Evolutionary conservation across 768 basidiomycete species (phyloP).

Genomic region (Amanita exitialis): DNA sequence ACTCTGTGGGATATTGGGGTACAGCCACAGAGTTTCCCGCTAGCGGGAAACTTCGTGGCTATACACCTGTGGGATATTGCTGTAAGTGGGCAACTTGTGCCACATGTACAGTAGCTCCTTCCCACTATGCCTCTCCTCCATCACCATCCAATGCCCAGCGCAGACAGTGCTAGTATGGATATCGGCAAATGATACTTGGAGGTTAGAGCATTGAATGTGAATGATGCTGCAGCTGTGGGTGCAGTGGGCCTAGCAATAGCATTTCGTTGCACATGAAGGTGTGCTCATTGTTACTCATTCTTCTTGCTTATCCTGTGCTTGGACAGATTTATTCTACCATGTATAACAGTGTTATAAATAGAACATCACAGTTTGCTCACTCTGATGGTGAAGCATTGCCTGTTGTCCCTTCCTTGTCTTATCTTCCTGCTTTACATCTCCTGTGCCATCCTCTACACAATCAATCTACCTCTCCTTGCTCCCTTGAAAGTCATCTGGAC

Average conservation of each 20-base stretch:
- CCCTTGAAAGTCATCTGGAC: slow-evolving; percentile 9
- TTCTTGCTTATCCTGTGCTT: neutral
- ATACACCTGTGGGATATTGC: too few relatives aligned
- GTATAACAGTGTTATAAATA: neutral
- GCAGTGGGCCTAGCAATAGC: slow-evolving; percentile 44
- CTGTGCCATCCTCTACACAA: slow-evolving; percentile 36
- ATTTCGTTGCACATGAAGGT: neutral
- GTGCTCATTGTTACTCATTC: neutral
- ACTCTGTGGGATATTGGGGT: too few relatives aligned
- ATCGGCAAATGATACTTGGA: slow-evolving; percentile 46
- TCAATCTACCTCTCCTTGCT: slow-evolving; percentile 15
- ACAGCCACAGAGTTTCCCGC: too few relatives aligned
- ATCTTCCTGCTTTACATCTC: slow-evolving; percentile 24
- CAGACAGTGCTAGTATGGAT: too few relatives aligned
- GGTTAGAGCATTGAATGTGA: slow-evolving; percentile 43
- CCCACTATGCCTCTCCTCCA: too few relatives aligned
- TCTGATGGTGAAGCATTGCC: slow-evolving; percentile 4
- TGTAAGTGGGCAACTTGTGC: too few relatives aligned
- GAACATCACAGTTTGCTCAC: neutral
- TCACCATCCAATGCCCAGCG: too few relatives aligned
- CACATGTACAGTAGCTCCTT: too few relatives aligned
- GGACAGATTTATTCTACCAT: too few relatives aligned
- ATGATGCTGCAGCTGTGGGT: slow-evolving; percentile 60
- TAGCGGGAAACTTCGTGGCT: too few relatives aligned
- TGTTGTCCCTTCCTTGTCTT: slow-evolving; percentile 14